phyloP scores from a whole-genome alignment of 192 early-diverging fungal genomes.

The Backusella tuberculispora region DNA sequence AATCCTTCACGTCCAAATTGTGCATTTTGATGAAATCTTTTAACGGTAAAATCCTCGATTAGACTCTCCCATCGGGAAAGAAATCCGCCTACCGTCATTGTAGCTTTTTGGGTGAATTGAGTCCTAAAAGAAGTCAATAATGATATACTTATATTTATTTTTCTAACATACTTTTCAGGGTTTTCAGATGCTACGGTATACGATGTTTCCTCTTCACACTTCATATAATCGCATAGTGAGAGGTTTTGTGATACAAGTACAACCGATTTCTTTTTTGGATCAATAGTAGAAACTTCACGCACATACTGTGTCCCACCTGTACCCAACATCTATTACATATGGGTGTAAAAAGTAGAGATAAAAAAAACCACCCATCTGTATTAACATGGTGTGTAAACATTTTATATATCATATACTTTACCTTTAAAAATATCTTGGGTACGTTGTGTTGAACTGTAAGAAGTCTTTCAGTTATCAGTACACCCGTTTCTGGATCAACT shows the following conservation, averaged over 20 bases:
- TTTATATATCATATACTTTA: constrained; percentile 26
- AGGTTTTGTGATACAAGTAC: constrained; percentile 83
- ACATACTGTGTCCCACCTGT: constrained; percentile 77
- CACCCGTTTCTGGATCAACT: constrained; percentile 80
- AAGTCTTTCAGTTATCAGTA: constrained; percentile 87
- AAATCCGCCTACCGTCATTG: constrained; percentile 73
- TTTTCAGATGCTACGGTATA: constrained; percentile 70
- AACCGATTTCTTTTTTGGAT: constrained; percentile 72
- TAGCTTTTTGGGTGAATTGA: constrained; percentile 80
- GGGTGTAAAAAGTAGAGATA: neutral
- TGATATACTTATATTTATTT: neutral
- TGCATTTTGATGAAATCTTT: constrained; percentile 88
- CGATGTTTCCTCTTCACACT: constrained; percentile 81
- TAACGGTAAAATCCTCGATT: constrained; percentile 82
- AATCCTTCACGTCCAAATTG: constrained; percentile 79
- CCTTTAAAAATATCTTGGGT: constrained; percentile 69
- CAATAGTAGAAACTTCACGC: constrained; percentile 85
- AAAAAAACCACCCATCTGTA: neutral
- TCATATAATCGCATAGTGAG: constrained; percentile 78
- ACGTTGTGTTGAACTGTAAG: constrained; percentile 85
- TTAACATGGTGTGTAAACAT: neutral
- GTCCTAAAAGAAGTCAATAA: constrained; percentile 52
- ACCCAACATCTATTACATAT: constrained; percentile 57
- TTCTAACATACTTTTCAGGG: constrained; percentile 36
- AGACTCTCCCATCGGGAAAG: constrained; percentile 68